A percentile compares a stretch with the other conserved stretches of the same genome.
phyloP scores from a whole-genome alignment of 139 green algal genomes.

The Desmodesmus armatus region DNA sequence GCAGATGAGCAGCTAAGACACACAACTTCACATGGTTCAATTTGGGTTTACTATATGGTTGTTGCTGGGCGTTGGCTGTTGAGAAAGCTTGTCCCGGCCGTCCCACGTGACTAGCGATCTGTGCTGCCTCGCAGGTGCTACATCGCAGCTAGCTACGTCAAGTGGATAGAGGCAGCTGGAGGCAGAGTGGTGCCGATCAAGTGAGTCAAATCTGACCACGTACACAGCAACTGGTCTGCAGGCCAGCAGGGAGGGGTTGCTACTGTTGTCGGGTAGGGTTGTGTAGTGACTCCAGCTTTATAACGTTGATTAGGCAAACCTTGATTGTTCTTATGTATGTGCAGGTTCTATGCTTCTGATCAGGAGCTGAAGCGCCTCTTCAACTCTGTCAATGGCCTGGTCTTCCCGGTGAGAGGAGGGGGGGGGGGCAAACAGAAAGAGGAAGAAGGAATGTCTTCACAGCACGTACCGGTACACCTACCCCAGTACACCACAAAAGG shows the following conservation, averaged over 20 bases:
- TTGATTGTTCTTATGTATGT: background rate
- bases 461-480: too few relatives aligned
- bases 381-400: conserved; percentile 82
- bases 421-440: too few relatives aligned
- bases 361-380: conserved; percentile 81
- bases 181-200: conserved; percentile 74
- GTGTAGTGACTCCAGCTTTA: background rate
- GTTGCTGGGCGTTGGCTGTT: background rate
- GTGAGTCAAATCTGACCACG: background rate
- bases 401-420: conserved; percentile 68
- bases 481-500: too few relatives aligned
- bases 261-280: background rate
- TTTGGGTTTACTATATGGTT: background rate
- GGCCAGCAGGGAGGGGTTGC: background rate
- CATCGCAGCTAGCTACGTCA: conserved; percentile 78
- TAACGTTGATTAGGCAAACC: background rate
- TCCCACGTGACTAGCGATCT: background rate
- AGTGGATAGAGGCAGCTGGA: conserved; percentile 80
- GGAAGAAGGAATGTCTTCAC: too few relatives aligned
- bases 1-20: background rate
- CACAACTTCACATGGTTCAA: background rate
- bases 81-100: background rate
- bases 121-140: conserved; percentile 54
- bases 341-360: conserved; percentile 75
- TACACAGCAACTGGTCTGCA: background rate